Evolutionary conservation across 495 filamentous ascomycete species (phyloP), one percentile per base, ranked within the genome.

Genomic region (Mycothermus thermophilus): DNA sequence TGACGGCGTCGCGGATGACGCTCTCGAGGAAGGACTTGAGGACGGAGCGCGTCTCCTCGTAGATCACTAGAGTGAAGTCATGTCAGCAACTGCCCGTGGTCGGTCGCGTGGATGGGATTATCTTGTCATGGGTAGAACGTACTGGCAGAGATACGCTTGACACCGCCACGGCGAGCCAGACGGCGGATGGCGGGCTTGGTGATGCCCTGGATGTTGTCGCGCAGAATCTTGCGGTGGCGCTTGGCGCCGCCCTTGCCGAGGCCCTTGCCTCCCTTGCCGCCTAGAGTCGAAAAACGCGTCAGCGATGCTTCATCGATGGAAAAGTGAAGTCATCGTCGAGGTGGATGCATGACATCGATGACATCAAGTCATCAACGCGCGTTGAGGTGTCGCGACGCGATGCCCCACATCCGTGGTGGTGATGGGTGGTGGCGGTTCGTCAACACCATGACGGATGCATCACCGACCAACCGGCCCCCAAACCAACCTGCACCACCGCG

Each of bases 11-110:
- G 67, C 84, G 85, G 64, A 97, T 97, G 69, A 97, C 90, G 71
- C 86, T 83, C 72, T 97, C 90, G 50, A 97, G 85, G 87, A 97
- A 97, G 69, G 88, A 90, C 83, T 97, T 97, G 54, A 97, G 80
- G 56, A 97, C 90, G 79, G 88, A 86, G 60, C 90, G 90, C 52
- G 90, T 97, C 77, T 97, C 90, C 60, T 97, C 90, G 77, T 97
- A 97, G 79, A 97, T 77, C 72, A 77, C 88, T 69, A 42, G 47
- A 57, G 12, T 56, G 63, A 60, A 73, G 45, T 72, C 72, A 40
- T 11, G 17, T 17, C 23, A 35, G 12, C 15, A 20, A 2, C 2
- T 28, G 19, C 3, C 3, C 3, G 13, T 14, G 17, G 71, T 74
- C 52, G 72, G 67, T 68, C 42, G 66, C n/a, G n/a, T n/a, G n/a